These are phyloP conservation scores for Hirsutella thompsonii DNA, from an alignment of 2,329 filamentous ascomycete genomes.

Conservation along the genomic window DNA sequence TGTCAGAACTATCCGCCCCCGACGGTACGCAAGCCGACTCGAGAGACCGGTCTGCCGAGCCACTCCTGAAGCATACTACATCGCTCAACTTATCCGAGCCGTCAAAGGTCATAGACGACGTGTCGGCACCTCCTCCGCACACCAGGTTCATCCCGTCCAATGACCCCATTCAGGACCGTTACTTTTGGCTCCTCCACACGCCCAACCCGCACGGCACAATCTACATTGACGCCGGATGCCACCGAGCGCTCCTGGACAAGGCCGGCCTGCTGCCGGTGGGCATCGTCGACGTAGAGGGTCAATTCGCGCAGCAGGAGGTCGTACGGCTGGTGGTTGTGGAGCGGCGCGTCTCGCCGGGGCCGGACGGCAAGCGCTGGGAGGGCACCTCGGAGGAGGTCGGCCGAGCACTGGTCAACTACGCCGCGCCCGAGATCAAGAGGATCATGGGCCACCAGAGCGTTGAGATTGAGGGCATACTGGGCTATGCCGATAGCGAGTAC, in stretches of 20 bases:
- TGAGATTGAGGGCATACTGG: slow-evolving; percentile 68
- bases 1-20: slow-evolving; percentile 33
- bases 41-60: slow-evolving; percentile 17
- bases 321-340: slow-evolving; percentile 76
- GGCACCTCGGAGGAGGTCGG: slow-evolving; percentile 60
- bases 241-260: slow-evolving; percentile 67
- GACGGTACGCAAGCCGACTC: slow-evolving; percentile 4
- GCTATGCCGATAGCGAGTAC: slow-evolving; percentile 92
- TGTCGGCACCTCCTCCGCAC: slow-evolving; percentile 47
- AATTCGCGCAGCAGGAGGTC: slow-evolving; percentile 85
- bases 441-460: slow-evolving; percentile 77
- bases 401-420: slow-evolving; percentile 84
- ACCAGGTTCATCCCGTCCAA: slow-evolving; percentile 82
- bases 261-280: slow-evolving; percentile 82
- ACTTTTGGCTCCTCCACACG: slow-evolving; percentile 95
- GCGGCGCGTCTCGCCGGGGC: slow-evolving; percentile 31
- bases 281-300: slow-evolving; percentile 79
- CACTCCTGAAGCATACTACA: slow-evolving; percentile 25
- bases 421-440: slow-evolving; percentile 65
- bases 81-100: slow-evolving; percentile 24
- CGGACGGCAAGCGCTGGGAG: slow-evolving; percentile 34
- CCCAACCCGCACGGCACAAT: slow-evolving; percentile 80
- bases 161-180: slow-evolving; percentile 78
- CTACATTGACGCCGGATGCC: slow-evolving; percentile 86
- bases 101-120: slow-evolving; percentile 10